Percentiles rank a stretch among this genome's conserved stretches.
phyloP scores from a whole-genome alignment of 495 filamentous ascomycete species.

The Penicillium macrosclerotiorum region DNA sequence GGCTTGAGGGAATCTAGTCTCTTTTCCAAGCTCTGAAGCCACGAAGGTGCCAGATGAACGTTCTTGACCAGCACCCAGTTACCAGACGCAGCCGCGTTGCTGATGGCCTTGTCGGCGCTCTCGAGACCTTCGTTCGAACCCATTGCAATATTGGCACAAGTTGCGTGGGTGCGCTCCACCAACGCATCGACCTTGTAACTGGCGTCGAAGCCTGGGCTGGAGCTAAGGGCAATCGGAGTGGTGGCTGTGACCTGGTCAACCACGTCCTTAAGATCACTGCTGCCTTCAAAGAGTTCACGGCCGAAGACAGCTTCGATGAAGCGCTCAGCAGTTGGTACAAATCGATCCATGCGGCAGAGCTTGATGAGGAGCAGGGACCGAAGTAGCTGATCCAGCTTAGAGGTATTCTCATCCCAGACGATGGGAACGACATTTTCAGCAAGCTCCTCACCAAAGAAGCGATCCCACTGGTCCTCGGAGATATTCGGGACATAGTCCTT shows the following conservation, averaged over 20 bases:
- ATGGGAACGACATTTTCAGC: slow-evolving; percentile 84
- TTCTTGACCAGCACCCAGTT: slow-evolving; percentile 99
- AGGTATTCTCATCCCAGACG: slow-evolving; percentile 65
- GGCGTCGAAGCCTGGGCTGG: slow-evolving; percentile 94
- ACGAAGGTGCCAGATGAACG: slow-evolving; percentile 91
- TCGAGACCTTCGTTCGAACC: slow-evolving; percentile 91
- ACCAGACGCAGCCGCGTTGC: slow-evolving; percentile 85
- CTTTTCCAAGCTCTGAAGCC: slow-evolving; percentile 97
- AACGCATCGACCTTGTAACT: slow-evolving; percentile 97
- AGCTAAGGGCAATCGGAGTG: slow-evolving; percentile 86
- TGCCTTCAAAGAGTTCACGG: slow-evolving; percentile 72
- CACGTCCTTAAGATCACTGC: slow-evolving; percentile 80
- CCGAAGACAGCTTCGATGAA: slow-evolving; percentile 92
- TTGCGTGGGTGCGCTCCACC: slow-evolving; percentile 75
- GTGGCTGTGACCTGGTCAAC: slow-evolving; percentile 80
- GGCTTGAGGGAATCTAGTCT: slow-evolving; percentile 92
- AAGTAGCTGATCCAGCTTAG: slow-evolving; percentile 71
- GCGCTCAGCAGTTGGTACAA: slow-evolving; percentile 85
- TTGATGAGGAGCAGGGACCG: slow-evolving; percentile 85
- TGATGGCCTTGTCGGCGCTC: slow-evolving; percentile 92
- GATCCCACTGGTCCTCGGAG: slow-evolving; percentile 66
- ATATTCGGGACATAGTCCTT: slow-evolving; percentile 67
- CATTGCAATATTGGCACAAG: slow-evolving; percentile 97
- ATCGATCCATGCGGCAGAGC: slow-evolving; percentile 90
- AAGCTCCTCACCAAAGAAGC: slow-evolving; percentile 79